Evolutionary conservation across 108 stramenopile species (phyloP).

Genomic region (Skeletonema grethae): DNA sequence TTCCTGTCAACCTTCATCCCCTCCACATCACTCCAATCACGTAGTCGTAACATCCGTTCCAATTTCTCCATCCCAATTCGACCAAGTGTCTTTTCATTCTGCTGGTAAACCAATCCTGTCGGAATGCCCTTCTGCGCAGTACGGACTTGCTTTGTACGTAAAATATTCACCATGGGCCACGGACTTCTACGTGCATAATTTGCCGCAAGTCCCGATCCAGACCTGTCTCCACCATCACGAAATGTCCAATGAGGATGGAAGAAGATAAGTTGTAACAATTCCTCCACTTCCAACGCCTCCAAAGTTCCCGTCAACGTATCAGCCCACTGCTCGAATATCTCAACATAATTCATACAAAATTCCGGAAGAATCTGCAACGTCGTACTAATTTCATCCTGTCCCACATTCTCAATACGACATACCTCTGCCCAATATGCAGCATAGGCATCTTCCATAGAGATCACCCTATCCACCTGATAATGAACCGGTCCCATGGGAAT

Average conservation of each 20-base stretch:
- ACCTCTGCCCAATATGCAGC: constrained; percentile 92
- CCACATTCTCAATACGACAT: constrained; percentile 62
- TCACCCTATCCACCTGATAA: constrained; percentile 79
- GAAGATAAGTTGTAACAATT: constrained; percentile 92
- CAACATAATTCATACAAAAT: constrained; percentile 87
- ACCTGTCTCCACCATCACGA: constrained; percentile 88
- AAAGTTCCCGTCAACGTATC: constrained; percentile 89
- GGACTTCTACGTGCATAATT: constrained; percentile 94
- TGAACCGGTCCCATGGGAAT: constrained; percentile 89
- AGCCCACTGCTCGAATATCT: constrained; percentile 90
- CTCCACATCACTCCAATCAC: constrained; percentile 84
- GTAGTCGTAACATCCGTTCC: constrained; percentile 87
- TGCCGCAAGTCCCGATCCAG: constrained; percentile 76
- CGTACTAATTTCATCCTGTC: constrained; percentile 78
- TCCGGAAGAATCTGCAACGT: constrained; percentile 88
- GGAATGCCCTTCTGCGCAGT: constrained; percentile 94
- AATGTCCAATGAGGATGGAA: constrained; percentile 97
- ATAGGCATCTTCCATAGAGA: constrained; percentile 89
- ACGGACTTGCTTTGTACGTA: constrained; percentile 92
- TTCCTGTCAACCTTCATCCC: constrained; percentile 83
- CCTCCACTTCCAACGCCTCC: constrained; percentile 77
- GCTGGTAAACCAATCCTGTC: constrained; percentile 93
- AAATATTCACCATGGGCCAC: constrained; percentile 98
- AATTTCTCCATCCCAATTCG: constrained; percentile 74
- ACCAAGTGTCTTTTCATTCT: constrained; percentile 93